Conservation (phyloP, 345 rosid genomes). For the Linum tenue region DNA sequence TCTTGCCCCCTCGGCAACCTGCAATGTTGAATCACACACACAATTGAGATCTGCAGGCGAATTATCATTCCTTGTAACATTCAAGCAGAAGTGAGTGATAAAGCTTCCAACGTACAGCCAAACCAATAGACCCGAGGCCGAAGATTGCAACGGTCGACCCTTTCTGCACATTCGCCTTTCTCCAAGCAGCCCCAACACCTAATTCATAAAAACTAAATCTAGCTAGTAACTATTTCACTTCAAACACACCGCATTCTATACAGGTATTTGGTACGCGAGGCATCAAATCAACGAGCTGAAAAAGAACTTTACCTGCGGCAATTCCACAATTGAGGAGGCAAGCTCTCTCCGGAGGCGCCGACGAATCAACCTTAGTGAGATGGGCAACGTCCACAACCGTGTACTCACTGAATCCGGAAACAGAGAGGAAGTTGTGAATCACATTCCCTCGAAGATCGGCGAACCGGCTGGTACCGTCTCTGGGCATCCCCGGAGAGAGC, state of each 20-base stretch:
- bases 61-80: neutral
- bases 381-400: constrained; percentile 63
- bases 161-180: constrained; percentile 62
- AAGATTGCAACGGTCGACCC: constrained; percentile 83
- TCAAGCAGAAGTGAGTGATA: neutral
- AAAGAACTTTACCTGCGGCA: constrained; percentile 48
- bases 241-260: no score
- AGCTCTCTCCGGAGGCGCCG: constrained; percentile 59
- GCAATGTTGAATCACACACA: neutral
- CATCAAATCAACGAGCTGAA: no score
- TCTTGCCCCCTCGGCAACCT: constrained; percentile 88
- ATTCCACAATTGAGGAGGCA: constrained; percentile 90
- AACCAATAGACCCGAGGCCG: constrained; percentile 79
- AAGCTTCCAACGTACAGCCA: constrained; percentile 46
- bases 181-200: constrained; percentile 92
- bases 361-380: constrained; percentile 51
- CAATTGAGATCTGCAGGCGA: no score
- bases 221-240: no score
- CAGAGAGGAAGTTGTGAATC: constrained; percentile 56
- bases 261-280: no score
- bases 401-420: constrained; percentile 72
- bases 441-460: constrained; percentile 55
- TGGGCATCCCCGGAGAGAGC: constrained; percentile 72
- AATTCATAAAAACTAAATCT: neutral
- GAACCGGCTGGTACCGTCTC: constrained; percentile 67